Conservation (phyloP, 73 alveolate species). For the Diophrys sp. region DNA sequence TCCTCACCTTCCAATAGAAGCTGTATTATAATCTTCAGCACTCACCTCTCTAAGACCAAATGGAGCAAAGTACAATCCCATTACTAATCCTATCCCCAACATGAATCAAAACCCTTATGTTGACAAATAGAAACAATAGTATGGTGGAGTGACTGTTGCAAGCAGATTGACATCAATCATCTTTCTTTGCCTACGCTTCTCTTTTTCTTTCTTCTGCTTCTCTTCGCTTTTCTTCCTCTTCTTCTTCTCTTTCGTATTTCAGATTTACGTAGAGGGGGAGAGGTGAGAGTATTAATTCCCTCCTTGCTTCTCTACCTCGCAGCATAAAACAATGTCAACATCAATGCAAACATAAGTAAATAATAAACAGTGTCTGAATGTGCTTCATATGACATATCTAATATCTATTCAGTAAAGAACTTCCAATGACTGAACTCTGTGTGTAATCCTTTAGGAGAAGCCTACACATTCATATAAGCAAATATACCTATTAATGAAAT, state of each 20-base stretch:
- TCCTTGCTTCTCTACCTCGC: background rate
- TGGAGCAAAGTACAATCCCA: slow-evolving; percentile 25
- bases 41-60: background rate
- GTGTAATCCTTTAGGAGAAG: background rate
- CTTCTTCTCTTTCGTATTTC: background rate
- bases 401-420: background rate
- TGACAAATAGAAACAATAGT: slow-evolving; percentile 14
- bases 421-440: background rate
- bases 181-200: background rate
- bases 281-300: too few relatives aligned
- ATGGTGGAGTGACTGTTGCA: background rate
- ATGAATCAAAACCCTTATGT: slow-evolving; percentile 36
- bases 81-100: slow-evolving; percentile 42
- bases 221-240: background rate
- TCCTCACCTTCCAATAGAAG: background rate
- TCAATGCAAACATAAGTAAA: background rate
- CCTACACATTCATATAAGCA: background rate
- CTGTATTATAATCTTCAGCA: background rate
- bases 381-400: background rate
- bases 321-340: background rate
- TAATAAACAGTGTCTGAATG: background rate
- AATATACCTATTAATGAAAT: background rate
- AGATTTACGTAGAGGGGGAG: too few relatives aligned
- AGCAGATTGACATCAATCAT: background rate
- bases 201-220: background rate